Conservation (phyloP, 495 filamentous ascomycete species). For the Filosporella fistucella region DNA sequence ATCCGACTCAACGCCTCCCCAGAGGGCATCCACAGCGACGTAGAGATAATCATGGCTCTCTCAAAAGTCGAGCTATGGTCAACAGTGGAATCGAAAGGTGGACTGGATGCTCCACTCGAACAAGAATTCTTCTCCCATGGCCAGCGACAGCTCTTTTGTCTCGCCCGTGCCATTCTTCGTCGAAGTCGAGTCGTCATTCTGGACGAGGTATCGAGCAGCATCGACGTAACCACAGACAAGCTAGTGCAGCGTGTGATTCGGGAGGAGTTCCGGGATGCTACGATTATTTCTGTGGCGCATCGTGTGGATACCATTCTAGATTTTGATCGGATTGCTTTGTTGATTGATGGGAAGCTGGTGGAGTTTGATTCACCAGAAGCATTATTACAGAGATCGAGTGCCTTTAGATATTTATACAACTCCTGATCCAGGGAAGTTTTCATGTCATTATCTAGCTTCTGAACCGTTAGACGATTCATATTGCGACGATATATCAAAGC, state of each 20-base stretch:
- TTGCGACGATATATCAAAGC: too few relatives aligned
- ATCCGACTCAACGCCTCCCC: conserved; percentile 46
- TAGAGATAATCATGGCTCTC: conserved; percentile 29
- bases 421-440: too few relatives aligned
- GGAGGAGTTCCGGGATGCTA: not conserved
- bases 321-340: conserved; percentile 11
- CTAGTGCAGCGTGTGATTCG: conserved; percentile 53
- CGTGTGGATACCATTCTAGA: conserved; percentile 51
- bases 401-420: too few relatives aligned
- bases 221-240: conserved; percentile 47
- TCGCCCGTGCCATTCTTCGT: conserved; percentile 35
- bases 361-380: not conserved
- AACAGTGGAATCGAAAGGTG: conserved; percentile 32
- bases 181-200: not conserved
- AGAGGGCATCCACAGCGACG: conserved; percentile 21
- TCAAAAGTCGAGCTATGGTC: conserved; percentile 32
- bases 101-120: conserved; percentile 33
- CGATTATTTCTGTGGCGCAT: conserved; percentile 29
- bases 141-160: conserved; percentile 40
- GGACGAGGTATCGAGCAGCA: conserved; percentile 1
- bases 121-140: conserved; percentile 34
- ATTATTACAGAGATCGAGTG: not conserved
- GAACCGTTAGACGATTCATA: too few relatives aligned
- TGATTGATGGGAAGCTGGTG: not conserved
- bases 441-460: too few relatives aligned